A percentile compares a stretch with the other conserved stretches of the same genome.
Evolutionary conservation across 768 basidiomycete genomes (phyloP).

Genomic region (Gymnopilus dilepis): DNA sequence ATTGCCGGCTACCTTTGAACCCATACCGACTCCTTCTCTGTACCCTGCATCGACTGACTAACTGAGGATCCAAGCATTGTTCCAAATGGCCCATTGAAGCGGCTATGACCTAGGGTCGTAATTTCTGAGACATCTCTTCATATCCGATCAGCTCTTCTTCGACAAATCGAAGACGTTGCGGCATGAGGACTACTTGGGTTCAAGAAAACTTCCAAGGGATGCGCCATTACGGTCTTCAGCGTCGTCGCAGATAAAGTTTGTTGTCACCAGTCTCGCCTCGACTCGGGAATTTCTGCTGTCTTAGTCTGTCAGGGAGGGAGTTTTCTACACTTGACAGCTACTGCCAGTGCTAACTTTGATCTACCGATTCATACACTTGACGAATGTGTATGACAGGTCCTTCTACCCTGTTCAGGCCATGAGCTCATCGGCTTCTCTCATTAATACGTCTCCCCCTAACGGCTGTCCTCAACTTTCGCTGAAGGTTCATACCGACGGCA

Average conservation of each 20-base stretch:
- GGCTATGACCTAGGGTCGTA: background rate
- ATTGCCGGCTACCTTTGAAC: background rate
- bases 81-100: background rate
- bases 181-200: background rate
- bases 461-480: background rate
- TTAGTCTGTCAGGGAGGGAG: too few relatives aligned
- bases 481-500: too few relatives aligned
- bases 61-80: background rate
- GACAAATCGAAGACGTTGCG: background rate
- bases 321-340: background rate
- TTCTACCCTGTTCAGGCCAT: too few relatives aligned
- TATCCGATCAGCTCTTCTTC: background rate
- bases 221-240: background rate
- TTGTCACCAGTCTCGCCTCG: background rate
- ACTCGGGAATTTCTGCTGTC: background rate
- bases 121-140: background rate
- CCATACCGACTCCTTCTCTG: background rate
- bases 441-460: too few relatives aligned
- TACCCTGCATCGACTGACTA: background rate
- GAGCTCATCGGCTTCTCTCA: background rate
- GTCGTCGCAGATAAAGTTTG: background rate
- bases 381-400: background rate
- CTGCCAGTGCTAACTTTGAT: background rate
- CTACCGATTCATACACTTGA: background rate
- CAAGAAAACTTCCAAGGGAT: background rate